These are phyloP conservation scores for Tetragonia tetragonoides DNA, from an alignment of 148 eudicot species.

Conservation along the genomic window DNA sequence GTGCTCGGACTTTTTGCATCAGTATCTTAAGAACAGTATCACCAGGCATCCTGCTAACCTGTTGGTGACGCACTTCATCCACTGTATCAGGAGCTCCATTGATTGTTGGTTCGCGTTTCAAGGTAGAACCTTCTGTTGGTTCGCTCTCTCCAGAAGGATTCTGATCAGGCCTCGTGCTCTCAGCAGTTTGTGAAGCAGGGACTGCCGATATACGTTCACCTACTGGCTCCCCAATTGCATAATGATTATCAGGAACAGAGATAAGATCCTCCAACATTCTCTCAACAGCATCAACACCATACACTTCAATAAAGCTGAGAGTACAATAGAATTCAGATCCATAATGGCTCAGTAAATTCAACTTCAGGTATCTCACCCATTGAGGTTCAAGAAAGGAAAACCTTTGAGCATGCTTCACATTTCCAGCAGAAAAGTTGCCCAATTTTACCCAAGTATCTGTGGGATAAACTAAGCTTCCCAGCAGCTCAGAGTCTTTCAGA, in stretches of 20 bases:
- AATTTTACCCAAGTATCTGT: slow-evolving; percentile 72
- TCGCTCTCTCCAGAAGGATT: slow-evolving; percentile 30
- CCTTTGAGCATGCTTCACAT: slow-evolving; percentile 78
- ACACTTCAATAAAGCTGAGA: slow-evolving; percentile 80
- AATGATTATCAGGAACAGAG: slow-evolving; percentile 54
- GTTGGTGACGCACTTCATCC: slow-evolving; percentile 71
- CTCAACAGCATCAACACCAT: slow-evolving; percentile 97
- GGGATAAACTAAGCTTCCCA: slow-evolving; percentile 79
- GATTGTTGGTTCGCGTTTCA: slow-evolving; percentile 27
- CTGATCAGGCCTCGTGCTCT: slow-evolving; percentile 27
- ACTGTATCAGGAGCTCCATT: slow-evolving; percentile 54
- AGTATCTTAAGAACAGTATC: slow-evolving; percentile 94
- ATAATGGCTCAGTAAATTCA: slow-evolving; percentile 76
- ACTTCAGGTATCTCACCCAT: slow-evolving; percentile 87
- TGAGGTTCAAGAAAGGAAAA: slow-evolving; percentile 80
- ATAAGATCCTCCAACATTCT: slow-evolving; percentile 90
- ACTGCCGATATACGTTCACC: slow-evolving; percentile 32
- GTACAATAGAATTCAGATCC: slow-evolving; percentile 97
- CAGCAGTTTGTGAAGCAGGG: slow-evolving; percentile 25
- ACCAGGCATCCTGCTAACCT: slow-evolving; percentile 87
- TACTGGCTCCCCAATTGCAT: slow-evolving; percentile 31
- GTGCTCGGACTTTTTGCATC: slow-evolving; percentile 87
- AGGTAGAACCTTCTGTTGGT: slow-evolving; percentile 34
- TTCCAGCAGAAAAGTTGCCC: slow-evolving; percentile 87
- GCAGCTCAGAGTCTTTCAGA: slow-evolving; percentile 80